Evolutionary conservation across 768 basidiomycete genomes (phyloP), one percentile per base, ranked within the genome.

Genomic region (Lyophyllum semitale): DNA sequence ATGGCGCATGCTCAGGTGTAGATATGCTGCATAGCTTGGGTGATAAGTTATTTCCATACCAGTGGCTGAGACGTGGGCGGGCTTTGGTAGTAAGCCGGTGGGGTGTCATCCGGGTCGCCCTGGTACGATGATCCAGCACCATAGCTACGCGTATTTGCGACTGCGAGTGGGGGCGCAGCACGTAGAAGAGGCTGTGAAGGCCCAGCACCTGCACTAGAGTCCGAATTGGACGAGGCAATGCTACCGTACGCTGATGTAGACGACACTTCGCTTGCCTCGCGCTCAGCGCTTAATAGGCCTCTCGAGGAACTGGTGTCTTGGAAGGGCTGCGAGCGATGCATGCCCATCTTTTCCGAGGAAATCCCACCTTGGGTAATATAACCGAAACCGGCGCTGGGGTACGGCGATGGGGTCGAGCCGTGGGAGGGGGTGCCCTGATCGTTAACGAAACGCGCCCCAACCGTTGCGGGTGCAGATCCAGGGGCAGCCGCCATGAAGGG

Each of bases 71-170:
- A 41, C 11, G 2, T n/a, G 20, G 54, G 42, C 17, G 38, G 41
- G 17, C 41, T 50, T 26, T 44, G 48, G 13, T 26, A 15, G n/a
- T 56, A 56, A 1, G 54, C 54, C 1, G 54, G 54, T 17, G 54
- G 54, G 1, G n/a, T 29, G 41, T 55, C 54, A n/a, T 55, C 47
- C 20, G 25, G 35, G 23, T 29, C 2, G n/a, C 27, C 18, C 8
- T 11, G 41, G 26, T 53, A 53, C 18, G 46, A 18, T 7, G 41
- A 40, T 7, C 33, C 46, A 8, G 23, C 18, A 4, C 26, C 40
- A 20, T 44, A 48, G 38, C 30, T 35, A 32, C 46, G 42, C 4
- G 27, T 18, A n/a, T 13, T n/a, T n/a, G n/a, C n/a, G 8, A n/a
- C n/a, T n/a, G n/a, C 7, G 5, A 18, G 26, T 8, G 33, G 8